These are phyloP conservation scores for Penicillium psychrosexuale DNA, from an alignment of 2,329 filamentous ascomycete species.

Conservation along the genomic window DNA sequence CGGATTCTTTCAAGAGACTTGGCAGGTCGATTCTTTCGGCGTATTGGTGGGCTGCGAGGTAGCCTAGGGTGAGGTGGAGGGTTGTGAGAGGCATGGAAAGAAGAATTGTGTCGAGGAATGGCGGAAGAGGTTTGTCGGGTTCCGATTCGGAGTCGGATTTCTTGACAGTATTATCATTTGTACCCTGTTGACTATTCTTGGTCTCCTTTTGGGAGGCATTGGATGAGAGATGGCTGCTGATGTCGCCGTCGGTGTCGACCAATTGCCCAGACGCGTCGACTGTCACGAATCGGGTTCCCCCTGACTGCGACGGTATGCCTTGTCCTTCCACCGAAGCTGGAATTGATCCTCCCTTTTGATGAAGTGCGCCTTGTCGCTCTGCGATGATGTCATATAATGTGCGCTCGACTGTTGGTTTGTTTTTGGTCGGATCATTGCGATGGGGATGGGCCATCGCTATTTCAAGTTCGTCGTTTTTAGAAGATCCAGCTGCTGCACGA, in stretches of 20 bases:
- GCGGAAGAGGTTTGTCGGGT: constrained; percentile 29
- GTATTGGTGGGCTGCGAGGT: constrained; percentile 48
- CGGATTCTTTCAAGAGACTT: constrained; percentile 35
- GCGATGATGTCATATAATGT: constrained; percentile 47
- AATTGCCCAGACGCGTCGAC: constrained; percentile 29
- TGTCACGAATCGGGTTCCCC: constrained; percentile 34
- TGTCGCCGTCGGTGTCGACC: constrained; percentile 17
- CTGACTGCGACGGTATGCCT: constrained; percentile 10
- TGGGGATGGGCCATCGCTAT: constrained; percentile 21
- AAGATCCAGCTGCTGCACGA: constrained; percentile 32
- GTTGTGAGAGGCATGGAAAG: constrained; percentile 43
- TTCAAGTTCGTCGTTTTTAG: constrained; percentile 10
- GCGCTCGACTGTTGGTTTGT: constrained; percentile 27
- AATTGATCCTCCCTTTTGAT: neutral
- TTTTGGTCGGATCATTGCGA: constrained; percentile 28
- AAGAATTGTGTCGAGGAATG: constrained; percentile 45
- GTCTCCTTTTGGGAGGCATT: constrained; percentile 1
- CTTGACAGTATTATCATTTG: neutral
- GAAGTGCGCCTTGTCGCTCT: constrained; percentile 40
- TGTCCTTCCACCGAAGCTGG: neutral
- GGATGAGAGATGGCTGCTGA: constrained; percentile 12
- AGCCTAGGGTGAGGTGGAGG: constrained; percentile 46
- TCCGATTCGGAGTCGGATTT: constrained; percentile 12
- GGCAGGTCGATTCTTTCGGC: constrained; percentile 37
- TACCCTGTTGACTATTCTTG: neutral